Conservation (phyloP, 257 asterid species). For the Solanum etuberosum region DNA sequence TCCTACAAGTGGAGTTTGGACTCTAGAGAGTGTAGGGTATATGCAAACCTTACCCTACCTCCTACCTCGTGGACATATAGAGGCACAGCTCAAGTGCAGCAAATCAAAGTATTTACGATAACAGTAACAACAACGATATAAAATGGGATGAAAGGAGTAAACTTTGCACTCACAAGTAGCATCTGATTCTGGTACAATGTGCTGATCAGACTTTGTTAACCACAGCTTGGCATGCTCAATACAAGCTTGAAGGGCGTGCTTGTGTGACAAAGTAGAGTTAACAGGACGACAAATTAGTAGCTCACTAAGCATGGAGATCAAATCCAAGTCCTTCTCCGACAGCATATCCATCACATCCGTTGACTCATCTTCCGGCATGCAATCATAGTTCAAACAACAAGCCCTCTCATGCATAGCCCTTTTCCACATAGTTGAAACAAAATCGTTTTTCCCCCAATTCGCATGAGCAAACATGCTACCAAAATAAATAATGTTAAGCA, state of each 20-base stretch:
- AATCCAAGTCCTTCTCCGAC: conserved; percentile 68
- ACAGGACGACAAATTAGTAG: conserved; percentile 50
- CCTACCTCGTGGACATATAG: neutral
- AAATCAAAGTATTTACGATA: neutral
- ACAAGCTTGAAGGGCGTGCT: conserved; percentile 48
- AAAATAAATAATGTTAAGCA: conserved; percentile 55
- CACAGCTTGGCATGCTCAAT: conserved; percentile 74
- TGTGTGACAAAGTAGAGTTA: conserved; percentile 57
- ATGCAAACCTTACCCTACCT: neutral
- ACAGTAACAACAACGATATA: neutral
- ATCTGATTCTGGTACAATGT: conserved; percentile 28
- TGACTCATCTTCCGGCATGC: conserved; percentile 66
- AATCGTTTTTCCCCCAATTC: conserved; percentile 6
- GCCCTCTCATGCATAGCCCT: conserved; percentile 68
- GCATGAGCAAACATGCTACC: conserved; percentile 62
- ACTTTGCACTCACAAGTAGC: conserved; percentile 47
- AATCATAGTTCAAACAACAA: conserved; percentile 76
- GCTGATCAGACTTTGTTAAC: conserved; percentile 51
- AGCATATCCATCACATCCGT: conserved; percentile 33
- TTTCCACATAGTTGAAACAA: conserved; percentile 26
- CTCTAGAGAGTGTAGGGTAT: neutral
- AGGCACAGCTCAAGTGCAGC: neutral
- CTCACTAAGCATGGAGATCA: conserved; percentile 55
- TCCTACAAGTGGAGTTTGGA: neutral
- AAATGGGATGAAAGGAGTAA: neutral